Base-by-base conservation (phyloP, 2,329 filamentous ascomycete genomes). In the Fusarium graminum region DNA sequence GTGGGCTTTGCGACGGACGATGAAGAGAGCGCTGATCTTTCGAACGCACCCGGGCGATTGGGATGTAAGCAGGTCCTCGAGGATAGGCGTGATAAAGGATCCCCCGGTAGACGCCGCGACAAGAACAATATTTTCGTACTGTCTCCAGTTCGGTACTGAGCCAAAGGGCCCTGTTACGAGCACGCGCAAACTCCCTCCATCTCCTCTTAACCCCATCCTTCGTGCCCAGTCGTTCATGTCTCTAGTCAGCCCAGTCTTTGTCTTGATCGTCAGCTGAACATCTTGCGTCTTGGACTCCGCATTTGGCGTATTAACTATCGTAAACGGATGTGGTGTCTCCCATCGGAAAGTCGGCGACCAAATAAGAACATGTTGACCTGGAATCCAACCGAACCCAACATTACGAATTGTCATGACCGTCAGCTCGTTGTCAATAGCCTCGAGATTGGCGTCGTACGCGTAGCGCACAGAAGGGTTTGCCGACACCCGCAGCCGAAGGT, bases 241-340 rank as follows among this genome's bases (percentile, higher is more conserved):
- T 32, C 44, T 61, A 3, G 71, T 73, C 22, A 73, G 59, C 2
- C 71, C 71, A 1, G 40, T 49, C 17, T 73, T 73, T 0, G 71
- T 68, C 67, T 73, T 73, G 1, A 72, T 57, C 2, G 68, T 65
- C 1, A 73, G 40, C 9, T 68, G 60, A 2, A 74, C n/a, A n/a
- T 74, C 70, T 6, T 67, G 61, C 1, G 13, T 57, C 7, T 63
- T 39, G 1, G 29, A 29, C 1, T 71, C 59, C 1, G 41, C 0
- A 14, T 45, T 51, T 14, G 67, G 56, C 6, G 68, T 64, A 38
- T 54, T 72, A 2, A 57, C 47, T 13, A 73, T 73, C 0, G 71
- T 74, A 12, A 73, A 73, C 1, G 71, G 71, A 45, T 73, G 71
- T 0, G 71, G 68, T 4, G 59, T 72, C 36, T 73, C 68, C 53